Evolutionary conservation across 352 stramenopile species (phyloP), one percentile per base, ranked within the genome.

Genomic region (Thraustotheca clavata): DNA sequence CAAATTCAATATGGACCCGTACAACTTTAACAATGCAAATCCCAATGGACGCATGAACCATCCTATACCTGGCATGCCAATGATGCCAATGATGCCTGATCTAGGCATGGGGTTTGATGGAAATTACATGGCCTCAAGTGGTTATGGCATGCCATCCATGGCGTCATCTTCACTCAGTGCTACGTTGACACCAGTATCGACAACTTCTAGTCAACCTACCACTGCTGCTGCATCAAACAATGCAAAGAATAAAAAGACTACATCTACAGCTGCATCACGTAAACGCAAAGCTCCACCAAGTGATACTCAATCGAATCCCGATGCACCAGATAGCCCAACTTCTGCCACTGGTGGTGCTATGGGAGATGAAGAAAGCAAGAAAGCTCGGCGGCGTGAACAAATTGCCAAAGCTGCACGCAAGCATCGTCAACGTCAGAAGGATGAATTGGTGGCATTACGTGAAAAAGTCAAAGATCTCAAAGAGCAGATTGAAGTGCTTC

Each of bases 381-480:
- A 94, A 73, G 85, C 85, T 34, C 91, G 91, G 68, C 83, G 85
- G 54, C 83, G 85, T 24, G 85, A 83, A 38, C 85, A 94, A 74
- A 94, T 94, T 32, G 85, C 85, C 62, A 94, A 94, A 73, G 85
- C 85, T 4, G 85, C 85, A 5, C 83, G 85, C 9, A 94, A 94
- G 65, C 85, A 94, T 69, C 77, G 85, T 60, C 85, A 94, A 70
- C 83, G 85, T 6, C 85, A 94, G 62, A 94, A 94, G 69, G 83
- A 94, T 62, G 85, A 94, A 62, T 74, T 94, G 2, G 90, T 92
- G 43, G 83, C 83, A 3, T 71, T 94, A 5, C 83, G 85, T 11
- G 73, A 83, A 40, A 94, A 94, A 73, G 85, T 94, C 41, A 94
- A 94, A 71, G 85, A 94, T 50, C 60, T 94, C 11, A 94, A 94